These are phyloP conservation scores for Yarrowia alimentaria DNA, from an alignment of 805 yeast species.

Conservation along the genomic window DNA sequence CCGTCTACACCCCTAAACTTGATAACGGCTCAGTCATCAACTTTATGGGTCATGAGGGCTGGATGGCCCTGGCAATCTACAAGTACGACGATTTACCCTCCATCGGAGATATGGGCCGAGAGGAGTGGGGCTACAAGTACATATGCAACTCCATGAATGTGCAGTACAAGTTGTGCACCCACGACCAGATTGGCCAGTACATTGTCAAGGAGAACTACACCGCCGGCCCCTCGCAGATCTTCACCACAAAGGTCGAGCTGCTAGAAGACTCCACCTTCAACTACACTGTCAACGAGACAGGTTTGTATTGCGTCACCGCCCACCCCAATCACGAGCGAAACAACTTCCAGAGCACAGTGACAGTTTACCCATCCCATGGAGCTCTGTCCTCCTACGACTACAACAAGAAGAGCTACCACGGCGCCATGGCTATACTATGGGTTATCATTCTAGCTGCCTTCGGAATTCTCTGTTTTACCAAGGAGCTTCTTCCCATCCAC, in stretches of 20 bases:
- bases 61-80: slow-evolving; percentile 22
- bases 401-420: slow-evolving; percentile 4
- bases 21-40: slow-evolving; percentile 8
- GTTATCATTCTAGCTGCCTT: neutral
- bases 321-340: slow-evolving; percentile 15
- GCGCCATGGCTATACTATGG: neutral
- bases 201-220: slow-evolving; percentile 21
- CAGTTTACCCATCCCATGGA: neutral
- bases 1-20: neutral
- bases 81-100: slow-evolving; percentile 5
- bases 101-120: slow-evolving; percentile 7
- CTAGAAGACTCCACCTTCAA: neutral
- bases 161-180: slow-evolving; percentile 22
- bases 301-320: slow-evolving; percentile 16
- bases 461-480: neutral
- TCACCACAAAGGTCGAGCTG: slow-evolving; percentile 14
- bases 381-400: slow-evolving; percentile 12
- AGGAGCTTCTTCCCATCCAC: neutral
- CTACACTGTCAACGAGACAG: slow-evolving; percentile 8
- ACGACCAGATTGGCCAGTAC: slow-evolving; percentile 15
- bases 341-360: neutral
- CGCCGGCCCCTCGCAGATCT: slow-evolving; percentile 2
- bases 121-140: slow-evolving; percentile 25
- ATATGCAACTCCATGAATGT: slow-evolving; percentile 13
- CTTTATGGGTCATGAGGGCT: slow-evolving; percentile 25